phyloP scores from a whole-genome alignment of 2,329 filamentous ascomycete species.

The Pseudogymnoascus destructans region DNA sequence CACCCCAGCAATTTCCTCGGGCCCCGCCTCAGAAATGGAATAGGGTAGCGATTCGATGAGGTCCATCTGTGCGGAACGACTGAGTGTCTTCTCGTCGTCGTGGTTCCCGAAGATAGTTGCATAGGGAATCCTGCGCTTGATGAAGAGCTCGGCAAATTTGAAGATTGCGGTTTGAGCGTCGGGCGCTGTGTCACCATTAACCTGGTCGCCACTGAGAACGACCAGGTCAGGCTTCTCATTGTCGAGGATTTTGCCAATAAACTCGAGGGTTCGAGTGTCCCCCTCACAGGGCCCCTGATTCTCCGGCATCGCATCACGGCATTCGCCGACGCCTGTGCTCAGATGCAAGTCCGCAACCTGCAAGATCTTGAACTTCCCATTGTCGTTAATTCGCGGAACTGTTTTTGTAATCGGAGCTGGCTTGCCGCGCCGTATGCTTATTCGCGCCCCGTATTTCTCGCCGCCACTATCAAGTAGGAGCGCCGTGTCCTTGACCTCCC shows the following conservation, averaged over 20 bases:
- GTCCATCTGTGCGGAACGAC: constrained; percentile 67
- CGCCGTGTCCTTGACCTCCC: constrained; percentile 64
- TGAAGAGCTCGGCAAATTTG: constrained; percentile 77
- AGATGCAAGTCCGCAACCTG: constrained; percentile 91
- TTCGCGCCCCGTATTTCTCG: constrained; percentile 53
- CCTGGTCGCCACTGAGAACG: constrained; percentile 82
- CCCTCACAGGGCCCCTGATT: constrained; percentile 75
- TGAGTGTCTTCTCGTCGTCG: constrained; percentile 72
- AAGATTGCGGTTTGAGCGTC: constrained; percentile 90
- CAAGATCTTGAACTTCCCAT: constrained; percentile 94
- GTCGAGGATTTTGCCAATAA: constrained; percentile 69
- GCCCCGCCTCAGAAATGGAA: constrained; percentile 74
- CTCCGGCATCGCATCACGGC: constrained; percentile 73
- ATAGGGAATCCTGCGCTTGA: constrained; percentile 80
- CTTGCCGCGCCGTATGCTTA: constrained; percentile 66
- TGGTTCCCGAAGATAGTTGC: constrained; percentile 95
- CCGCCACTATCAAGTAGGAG: constrained; percentile 54
- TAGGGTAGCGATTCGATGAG: constrained; percentile 79
- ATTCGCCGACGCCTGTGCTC: constrained; percentile 75
- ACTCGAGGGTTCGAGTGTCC: constrained; percentile 82
- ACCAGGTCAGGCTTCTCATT: constrained; percentile 91
- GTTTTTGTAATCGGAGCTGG: constrained; percentile 53
- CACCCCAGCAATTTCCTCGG: constrained; percentile 72
- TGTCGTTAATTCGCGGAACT: constrained; percentile 64
- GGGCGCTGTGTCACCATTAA: constrained; percentile 84